Conservation (phyloP, 257 asterid species). For the Rauvolfia tetraphylla region DNA sequence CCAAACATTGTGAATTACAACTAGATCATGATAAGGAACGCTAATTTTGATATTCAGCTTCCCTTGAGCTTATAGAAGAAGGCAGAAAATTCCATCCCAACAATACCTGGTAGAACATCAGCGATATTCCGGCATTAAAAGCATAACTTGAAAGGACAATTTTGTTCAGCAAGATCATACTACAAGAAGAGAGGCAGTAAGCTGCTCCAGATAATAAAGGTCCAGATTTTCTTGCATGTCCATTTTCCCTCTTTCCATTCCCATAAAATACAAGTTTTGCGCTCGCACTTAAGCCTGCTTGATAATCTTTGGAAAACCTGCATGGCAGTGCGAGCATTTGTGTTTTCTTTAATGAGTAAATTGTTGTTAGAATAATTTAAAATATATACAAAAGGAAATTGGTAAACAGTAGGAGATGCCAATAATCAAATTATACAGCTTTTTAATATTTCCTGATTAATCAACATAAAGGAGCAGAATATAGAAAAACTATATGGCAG, state of each 20-base stretch:
- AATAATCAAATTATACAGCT: background rate
- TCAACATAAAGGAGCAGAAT: too few species aligned
- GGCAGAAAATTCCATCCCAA: background rate
- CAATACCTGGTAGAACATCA: slow-evolving; percentile 51
- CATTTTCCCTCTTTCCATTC: slow-evolving; percentile 27
- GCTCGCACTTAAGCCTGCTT: slow-evolving; percentile 9
- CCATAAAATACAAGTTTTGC: slow-evolving; percentile 6
- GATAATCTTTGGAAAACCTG: slow-evolving; percentile 30
- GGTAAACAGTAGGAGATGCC: background rate
- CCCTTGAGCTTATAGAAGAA: background rate
- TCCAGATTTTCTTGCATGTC: slow-evolving; percentile 32
- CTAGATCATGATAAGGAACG: background rate
- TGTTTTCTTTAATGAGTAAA: background rate
- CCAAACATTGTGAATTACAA: slow-evolving; percentile 7
- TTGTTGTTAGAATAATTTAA: background rate
- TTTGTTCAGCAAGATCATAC: slow-evolving; percentile 51
- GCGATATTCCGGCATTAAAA: slow-evolving; percentile 46
- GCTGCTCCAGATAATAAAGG: slow-evolving; percentile 43
- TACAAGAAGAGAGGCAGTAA: slow-evolving; percentile 49
- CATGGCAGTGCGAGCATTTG: background rate
- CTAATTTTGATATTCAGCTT: background rate
- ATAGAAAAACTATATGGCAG: background rate
- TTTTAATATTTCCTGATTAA: background rate
- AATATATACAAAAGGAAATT: background rate
- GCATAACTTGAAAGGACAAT: slow-evolving; percentile 42